Conservation (phyloP, 805 yeast species). For the Lipomyces sp. region DNA sequence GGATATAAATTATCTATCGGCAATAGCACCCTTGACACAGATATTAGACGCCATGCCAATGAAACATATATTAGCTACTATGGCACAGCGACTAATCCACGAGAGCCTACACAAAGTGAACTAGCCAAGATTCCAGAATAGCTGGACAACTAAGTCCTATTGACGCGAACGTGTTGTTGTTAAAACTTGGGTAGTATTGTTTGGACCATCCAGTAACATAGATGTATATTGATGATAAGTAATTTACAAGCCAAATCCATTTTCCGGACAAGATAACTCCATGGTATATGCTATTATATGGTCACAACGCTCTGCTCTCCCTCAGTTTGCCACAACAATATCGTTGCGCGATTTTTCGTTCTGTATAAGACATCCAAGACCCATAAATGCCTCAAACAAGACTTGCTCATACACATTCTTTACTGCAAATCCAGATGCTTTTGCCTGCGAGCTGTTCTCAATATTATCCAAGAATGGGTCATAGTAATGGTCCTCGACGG, state of each 20-base stretch:
- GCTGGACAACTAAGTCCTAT: too few species aligned
- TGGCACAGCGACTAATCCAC: slow-evolving; percentile 14
- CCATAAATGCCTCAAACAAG: slow-evolving; percentile 86
- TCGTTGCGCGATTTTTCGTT: slow-evolving; percentile 33
- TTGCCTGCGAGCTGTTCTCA: slow-evolving; percentile 63
- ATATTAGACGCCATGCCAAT: slow-evolving; percentile 1
- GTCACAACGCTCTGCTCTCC: background rate
- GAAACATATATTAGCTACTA: background rate
- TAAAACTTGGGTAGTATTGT: background rate
- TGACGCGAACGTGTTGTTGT: too few species aligned
- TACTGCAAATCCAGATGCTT: slow-evolving; percentile 85
- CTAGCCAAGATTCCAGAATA: background rate
- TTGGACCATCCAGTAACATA: background rate
- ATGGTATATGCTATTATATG: background rate
- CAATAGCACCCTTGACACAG: slow-evolving; percentile 9
- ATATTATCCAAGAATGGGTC: slow-evolving; percentile 64
- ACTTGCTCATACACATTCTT: slow-evolving; percentile 73
- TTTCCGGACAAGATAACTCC: background rate
- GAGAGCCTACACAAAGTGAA: slow-evolving; percentile 7
- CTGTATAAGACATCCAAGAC: slow-evolving; percentile 80
- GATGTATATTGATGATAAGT: background rate
- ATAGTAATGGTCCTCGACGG: slow-evolving; percentile 54
- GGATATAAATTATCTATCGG: slow-evolving; percentile 19
- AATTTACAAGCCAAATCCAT: background rate
- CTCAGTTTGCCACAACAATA: background rate